phyloP scores from a whole-genome alignment of 73 alveolate genomes.

The Paramecium sonneborni region DNA sequence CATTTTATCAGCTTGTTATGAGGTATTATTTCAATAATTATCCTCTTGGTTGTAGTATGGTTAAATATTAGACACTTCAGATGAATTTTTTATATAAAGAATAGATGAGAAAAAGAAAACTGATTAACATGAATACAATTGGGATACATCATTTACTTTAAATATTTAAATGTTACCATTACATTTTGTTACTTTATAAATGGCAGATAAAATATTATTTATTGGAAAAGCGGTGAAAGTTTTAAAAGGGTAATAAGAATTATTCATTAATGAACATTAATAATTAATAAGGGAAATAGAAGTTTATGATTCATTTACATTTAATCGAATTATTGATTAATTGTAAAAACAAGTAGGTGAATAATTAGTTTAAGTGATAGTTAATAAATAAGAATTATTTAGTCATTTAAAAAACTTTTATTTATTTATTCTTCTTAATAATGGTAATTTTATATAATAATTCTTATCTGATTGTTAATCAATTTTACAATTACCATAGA shows the following conservation, averaged over 20 bases:
- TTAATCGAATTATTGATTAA: neutral
- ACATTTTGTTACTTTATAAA: neutral
- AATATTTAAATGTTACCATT: conserved; percentile 14
- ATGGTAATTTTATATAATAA: neutral
- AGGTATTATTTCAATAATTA: conserved; percentile 20
- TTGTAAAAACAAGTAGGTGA: neutral
- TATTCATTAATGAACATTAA: neutral
- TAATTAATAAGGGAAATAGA: neutral
- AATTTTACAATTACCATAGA: conserved; percentile 5
- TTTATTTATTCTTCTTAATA: neutral
- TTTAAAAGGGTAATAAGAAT: conserved; percentile 12
- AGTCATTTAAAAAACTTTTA: neutral
- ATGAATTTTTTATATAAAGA: conserved; percentile 28
- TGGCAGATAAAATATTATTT: conserved; percentile 52
- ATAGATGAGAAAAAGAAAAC: conserved; percentile 4
- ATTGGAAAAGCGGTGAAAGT: conserved; percentile 51
- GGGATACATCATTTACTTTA: conserved; percentile 55
- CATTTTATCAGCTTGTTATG: neutral
- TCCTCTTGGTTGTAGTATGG: conserved; percentile 11
- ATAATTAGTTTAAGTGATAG: neutral
- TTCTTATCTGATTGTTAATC: neutral
- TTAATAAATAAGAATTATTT: neutral
- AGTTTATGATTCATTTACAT: neutral
- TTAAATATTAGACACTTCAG: conserved; percentile 27
- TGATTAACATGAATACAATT: conserved; percentile 29